Evolutionary conservation across 177 flowering plant species (phyloP), one percentile per base, ranked within the genome.

Genomic region (Vitis hybrid): DNA sequence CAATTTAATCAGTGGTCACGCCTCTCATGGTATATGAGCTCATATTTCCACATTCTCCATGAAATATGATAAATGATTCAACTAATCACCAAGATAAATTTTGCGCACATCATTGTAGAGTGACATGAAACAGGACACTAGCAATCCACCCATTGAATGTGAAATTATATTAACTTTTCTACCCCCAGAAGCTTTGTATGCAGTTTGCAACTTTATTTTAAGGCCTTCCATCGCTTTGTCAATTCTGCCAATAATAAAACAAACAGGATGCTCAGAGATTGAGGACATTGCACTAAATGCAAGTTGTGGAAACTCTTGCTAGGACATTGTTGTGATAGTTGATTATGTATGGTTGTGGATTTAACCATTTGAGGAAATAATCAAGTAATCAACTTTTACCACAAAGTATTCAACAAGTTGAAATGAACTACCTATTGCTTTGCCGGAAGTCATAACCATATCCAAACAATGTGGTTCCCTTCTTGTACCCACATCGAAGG

Each of bases 121-220:
- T 18, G 93, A 80, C 72, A 94, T 67, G 79, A 94, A 94, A 79
- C 92, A 88, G 39, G 68, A 59, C 34, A 94, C 82, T 26, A 94
- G 84, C 72, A 94, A 71, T 77, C 98, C 98, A 66, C 98, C 97
- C 97, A 94, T 94, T 12, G 98, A 94, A 77, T 94, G 98, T 13
- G 97, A 85, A 60, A 92, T 92, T 26, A 94, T 79, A 67, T 82
- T 87, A 59, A 94, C 90, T 87, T 93, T 93, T 82, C 91, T 84
- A 61, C 90, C 87, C 20, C 98, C 94, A 54, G 97, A 89, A 68
- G 97, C 94, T 75, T 90, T 80, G 76, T 83, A 86, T 18, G 95
- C 97, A 66, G 87, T 74, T 68, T 77, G 89, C 81, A 94, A 62
- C 79, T 84, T 94, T 11, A 39, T 79, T 77, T 82, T 84, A 55